Evolutionary conservation across 1,284 basidiomycete genomes (phyloP).

Genomic region (Athelia sp.): DNA sequence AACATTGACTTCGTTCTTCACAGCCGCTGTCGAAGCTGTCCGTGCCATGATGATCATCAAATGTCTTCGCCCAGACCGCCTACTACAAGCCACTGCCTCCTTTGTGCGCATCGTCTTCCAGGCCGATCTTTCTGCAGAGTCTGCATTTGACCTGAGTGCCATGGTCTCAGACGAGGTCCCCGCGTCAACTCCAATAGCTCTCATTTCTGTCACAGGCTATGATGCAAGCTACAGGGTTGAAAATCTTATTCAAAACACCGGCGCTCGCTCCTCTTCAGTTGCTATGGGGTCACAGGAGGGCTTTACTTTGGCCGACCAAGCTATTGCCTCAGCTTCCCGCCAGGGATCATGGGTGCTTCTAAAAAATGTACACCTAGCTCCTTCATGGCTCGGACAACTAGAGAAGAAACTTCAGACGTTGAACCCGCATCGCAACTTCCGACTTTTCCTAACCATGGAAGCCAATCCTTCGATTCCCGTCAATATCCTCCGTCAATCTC

Average conservation of each 20-base stretch:
- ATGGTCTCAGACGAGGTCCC: conserved; percentile 80
- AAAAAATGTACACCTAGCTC: conserved; percentile 94
- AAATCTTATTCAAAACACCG: conserved; percentile 75
- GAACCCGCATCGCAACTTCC: conserved; percentile 85
- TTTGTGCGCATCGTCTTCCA: conserved; percentile 76
- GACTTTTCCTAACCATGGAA: conserved; percentile 96
- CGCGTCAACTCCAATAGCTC: conserved; percentile 78
- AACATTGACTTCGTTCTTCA: conserved; percentile 17
- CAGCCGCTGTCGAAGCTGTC: conserved; percentile 70
- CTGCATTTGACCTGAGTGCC: conserved; percentile 67
- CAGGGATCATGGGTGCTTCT: conserved; percentile 93
- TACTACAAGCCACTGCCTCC: conserved; percentile 75
- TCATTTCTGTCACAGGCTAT: conserved; percentile 93
- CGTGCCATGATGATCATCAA: conserved; percentile 80
- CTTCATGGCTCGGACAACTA: conserved; percentile 89
- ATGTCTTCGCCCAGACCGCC: conserved; percentile 85
- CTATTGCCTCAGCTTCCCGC: conserved; percentile 84
- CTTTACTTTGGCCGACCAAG: conserved; percentile 91
- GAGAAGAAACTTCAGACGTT: conserved; percentile 96
- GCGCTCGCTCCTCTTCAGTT: conserved; percentile 76
- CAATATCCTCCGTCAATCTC: conserved; percentile 91
- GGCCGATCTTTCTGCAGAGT: conserved; percentile 69
- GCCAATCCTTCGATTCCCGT: conserved; percentile 90
- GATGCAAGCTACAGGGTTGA: conserved; percentile 96
- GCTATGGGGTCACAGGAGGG: conserved; percentile 99